Evolutionary conservation across 768 basidiomycete species (phyloP).

Genomic region (Amanita fuliginea): DNA sequence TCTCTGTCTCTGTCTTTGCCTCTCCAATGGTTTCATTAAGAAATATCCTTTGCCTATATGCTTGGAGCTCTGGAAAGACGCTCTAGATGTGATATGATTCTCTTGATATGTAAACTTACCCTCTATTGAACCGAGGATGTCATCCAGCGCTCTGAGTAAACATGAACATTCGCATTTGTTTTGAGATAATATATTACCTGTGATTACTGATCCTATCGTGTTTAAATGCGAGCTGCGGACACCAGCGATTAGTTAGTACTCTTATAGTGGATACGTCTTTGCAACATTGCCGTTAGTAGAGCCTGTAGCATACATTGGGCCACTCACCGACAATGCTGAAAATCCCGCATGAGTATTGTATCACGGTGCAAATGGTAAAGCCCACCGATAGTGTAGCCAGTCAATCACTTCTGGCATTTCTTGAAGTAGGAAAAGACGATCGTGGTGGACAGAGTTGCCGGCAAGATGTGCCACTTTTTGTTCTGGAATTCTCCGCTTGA

Average conservation of each 20-base stretch:
- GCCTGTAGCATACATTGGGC: neutral
- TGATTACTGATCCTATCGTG: conserved; percentile 32
- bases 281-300: neutral
- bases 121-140: conserved; percentile 66
- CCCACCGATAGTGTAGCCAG: conserved; percentile 73
- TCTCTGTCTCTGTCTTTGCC: neutral
- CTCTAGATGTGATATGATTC: neutral
- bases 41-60: conserved; percentile 3
- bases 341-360: neutral
- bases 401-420: conserved; percentile 77
- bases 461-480: conserved; percentile 59
- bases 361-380: conserved; percentile 1
- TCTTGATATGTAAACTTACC: conserved; percentile 26
- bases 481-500: conserved; percentile 77
- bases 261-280: conserved; percentile 80
- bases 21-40: neutral
- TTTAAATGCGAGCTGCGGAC: conserved; percentile 27
- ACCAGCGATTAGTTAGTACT: conserved; percentile 72
- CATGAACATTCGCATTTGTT: neutral
- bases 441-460: conserved; percentile 81
- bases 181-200: conserved; percentile 29
- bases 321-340: conserved; percentile 60
- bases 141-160: conserved; percentile 60
- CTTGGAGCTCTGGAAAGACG: neutral
- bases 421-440: conserved; percentile 57